Conservation (phyloP, 176 grass and related monocot species). For the Aegilops speltoides region DNA sequence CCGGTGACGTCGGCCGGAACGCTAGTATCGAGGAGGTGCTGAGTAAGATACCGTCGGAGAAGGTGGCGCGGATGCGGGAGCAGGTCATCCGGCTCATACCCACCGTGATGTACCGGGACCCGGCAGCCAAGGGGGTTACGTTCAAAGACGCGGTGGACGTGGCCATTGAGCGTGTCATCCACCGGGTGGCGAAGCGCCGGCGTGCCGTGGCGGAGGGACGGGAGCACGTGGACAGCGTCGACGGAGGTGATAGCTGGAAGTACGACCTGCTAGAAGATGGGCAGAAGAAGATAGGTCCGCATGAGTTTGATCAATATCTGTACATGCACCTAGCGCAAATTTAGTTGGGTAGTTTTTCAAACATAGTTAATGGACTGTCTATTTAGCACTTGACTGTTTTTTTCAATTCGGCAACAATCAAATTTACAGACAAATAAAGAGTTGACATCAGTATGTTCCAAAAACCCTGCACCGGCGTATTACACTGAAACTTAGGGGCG, state of each 20-base stretch:
- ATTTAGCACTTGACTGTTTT: too few species aligned
- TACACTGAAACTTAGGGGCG: too few species aligned
- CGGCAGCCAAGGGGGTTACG: neutral
- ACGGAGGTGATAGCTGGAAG: constrained; percentile 20
- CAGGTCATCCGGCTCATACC: constrained; percentile 30
- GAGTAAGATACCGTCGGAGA: neutral
- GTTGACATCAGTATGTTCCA: too few species aligned
- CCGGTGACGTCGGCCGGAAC: neutral
- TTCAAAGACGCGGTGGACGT: constrained; percentile 32
- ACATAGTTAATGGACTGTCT: too few species aligned
- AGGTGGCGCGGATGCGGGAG: constrained; percentile 10
- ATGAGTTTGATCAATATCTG: constrained; percentile 14
- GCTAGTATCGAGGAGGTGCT: constrained; percentile 7
- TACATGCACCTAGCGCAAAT: neutral
- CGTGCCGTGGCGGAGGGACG: neutral
- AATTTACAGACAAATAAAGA: too few species aligned
- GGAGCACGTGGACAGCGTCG: neutral
- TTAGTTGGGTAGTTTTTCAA: neutral
- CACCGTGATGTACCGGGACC: constrained; percentile 10
- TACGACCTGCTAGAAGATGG: constrained; percentile 9
- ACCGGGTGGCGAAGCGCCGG: neutral
- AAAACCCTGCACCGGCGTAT: too few species aligned
- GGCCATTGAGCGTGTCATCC: neutral
- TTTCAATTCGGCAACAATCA: too few species aligned
- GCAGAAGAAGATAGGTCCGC: neutral